Evolutionary conservation across 192 early-diverging fungal species (phyloP).

Genomic region (Rhizoclosmatium globosum): DNA sequence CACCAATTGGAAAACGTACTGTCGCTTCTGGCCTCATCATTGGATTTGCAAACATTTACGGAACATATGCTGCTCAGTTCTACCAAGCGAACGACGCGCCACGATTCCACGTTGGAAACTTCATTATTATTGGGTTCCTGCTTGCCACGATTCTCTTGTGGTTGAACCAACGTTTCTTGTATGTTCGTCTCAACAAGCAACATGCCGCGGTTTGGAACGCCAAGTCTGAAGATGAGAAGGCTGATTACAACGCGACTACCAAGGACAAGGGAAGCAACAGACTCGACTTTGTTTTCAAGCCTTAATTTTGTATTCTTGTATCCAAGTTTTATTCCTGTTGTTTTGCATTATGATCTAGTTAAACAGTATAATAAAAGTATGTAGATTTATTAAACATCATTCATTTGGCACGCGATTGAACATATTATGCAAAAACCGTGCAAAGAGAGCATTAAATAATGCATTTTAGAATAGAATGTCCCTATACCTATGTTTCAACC

Average conservation of each 20-base stretch:
- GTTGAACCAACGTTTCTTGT: not conserved
- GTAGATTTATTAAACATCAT: too few species aligned
- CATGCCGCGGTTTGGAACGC: constrained; percentile 55
- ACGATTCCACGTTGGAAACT: constrained; percentile 56
- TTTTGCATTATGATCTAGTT: too few species aligned
- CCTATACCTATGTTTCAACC: too few species aligned
- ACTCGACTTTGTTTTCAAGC: constrained; percentile 54
- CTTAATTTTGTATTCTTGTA: not conserved
- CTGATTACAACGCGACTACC: constrained; percentile 59
- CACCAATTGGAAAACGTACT: too few species aligned
- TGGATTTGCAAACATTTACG: too few species aligned
- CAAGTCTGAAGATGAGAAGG: constrained; percentile 56
- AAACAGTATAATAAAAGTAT: too few species aligned
- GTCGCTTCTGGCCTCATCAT: too few species aligned
- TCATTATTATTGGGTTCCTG: constrained; percentile 53
- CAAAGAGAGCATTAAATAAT: too few species aligned
- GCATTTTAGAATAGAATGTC: too few species aligned
- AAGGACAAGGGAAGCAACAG: constrained; percentile 58
- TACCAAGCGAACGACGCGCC: constrained; percentile 55
- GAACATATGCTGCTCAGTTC: constrained; percentile 29
- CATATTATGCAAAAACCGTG: too few species aligned
- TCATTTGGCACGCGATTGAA: too few species aligned
- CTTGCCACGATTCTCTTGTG: constrained; percentile 45
- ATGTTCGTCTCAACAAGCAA: constrained; percentile 5
- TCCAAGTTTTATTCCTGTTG: too few species aligned